Base-by-base conservation (phyloP, 2,329 filamentous ascomycete genomes). In the Colletotrichum chlorophyti region DNA sequence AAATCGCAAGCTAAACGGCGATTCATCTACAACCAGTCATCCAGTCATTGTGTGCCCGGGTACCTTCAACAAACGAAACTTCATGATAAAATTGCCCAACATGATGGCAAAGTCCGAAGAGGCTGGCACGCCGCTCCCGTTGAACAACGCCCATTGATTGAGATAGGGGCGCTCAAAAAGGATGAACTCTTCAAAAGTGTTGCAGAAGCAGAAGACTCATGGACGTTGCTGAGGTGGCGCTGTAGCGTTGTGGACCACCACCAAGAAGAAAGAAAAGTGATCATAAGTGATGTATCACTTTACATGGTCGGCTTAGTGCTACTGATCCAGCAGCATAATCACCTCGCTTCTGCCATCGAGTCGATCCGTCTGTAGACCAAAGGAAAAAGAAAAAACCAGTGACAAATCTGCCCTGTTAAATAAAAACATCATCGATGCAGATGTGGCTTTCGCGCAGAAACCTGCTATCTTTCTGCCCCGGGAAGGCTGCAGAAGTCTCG, bases 71-170 rank as follows among this genome's bases (percentile, higher is more conserved):
- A n/a, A n/a, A n/a, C n/a, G n/a, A n/a, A n/a, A n/a, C n/a, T n/a
- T n/a, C n/a, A n/a, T n/a, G n/a, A n/a, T n/a, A n/a, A n/a, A n/a
- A 34, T n/a, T 17, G 15, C 31, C 29, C 29, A 21, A 35, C n/a
- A n/a, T n/a, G n/a, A n/a, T n/a, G n/a, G n/a, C 29, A 26, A 26
- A 35, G 15, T 27, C 31, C 31, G 53, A 29, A 23, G 43, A 49
- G 52, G 38, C 31, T 50, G 43, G 31, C 26, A 55, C 40, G 55
- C 43, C 51, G 32, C 24, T 59, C 43, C 51, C 55, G 55, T 15
- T n/a, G 38, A 23, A 45, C 49, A n/a, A n/a, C n/a, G n/a, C n/a
- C n/a, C n/a, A n/a, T n/a, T n/a, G n/a, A n/a, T n/a, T n/a, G n/a
- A n/a, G n/a, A n/a, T n/a, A n/a, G n/a, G n/a, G n/a, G n/a, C n/a